Percentiles rank a stretch among this genome's conserved stretches.
Evolutionary conservation across 73 alveolate genomes (phyloP).

Genomic region (Paramecium tetraurelia): DNA sequence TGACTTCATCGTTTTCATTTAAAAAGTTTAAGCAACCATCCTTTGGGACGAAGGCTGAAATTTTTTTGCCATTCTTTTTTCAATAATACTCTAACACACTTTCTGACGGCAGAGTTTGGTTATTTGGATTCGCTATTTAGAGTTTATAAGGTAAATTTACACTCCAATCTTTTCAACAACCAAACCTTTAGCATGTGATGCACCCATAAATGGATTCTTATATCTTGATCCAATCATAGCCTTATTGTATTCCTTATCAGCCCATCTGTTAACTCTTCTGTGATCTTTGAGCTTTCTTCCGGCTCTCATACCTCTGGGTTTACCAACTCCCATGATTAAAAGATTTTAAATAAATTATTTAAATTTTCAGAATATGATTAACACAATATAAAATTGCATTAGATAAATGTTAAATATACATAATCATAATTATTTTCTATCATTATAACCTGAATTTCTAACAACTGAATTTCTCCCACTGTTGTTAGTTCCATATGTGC

Average conservation of each 20-base stretch:
- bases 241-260: slow-evolving; percentile 72
- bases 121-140: slow-evolving; percentile 69
- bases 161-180: slow-evolving; percentile 74
- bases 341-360: slow-evolving; percentile 33
- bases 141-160: background rate
- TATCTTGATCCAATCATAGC: slow-evolving; percentile 75
- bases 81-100: slow-evolving; percentile 78
- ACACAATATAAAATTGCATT: background rate
- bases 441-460: background rate
- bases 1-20: slow-evolving; percentile 79
- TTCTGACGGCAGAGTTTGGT: slow-evolving; percentile 84
- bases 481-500: background rate
- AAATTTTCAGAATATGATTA: background rate
- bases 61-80: slow-evolving; percentile 74
- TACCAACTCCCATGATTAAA: slow-evolving; percentile 59
- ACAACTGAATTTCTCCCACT: background rate
- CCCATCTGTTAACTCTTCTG: slow-evolving; percentile 72
- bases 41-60: slow-evolving; percentile 77
- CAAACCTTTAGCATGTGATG: slow-evolving; percentile 79
- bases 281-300: slow-evolving; percentile 62
- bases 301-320: slow-evolving; percentile 65
- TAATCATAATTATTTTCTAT: slow-evolving; percentile 7
- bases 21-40: slow-evolving; percentile 79
- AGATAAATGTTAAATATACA: background rate
- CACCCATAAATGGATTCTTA: slow-evolving; percentile 77